Conservation (phyloP, 306 rosid species). For the Chamaecrista fasciculata region DNA sequence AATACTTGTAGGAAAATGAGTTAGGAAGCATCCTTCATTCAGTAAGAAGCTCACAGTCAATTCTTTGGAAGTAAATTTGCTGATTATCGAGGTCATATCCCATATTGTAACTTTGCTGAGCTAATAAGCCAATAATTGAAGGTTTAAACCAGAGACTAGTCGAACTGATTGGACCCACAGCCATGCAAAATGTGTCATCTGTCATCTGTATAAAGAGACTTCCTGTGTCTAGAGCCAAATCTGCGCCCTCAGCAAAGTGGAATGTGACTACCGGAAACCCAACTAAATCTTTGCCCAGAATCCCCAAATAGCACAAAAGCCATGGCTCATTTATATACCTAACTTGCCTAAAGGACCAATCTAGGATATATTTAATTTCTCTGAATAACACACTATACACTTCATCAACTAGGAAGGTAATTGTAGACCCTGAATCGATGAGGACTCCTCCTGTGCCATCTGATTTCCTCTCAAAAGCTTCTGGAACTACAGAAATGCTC, state of each 20-base stretch:
- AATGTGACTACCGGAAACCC: slow-evolving; percentile 45
- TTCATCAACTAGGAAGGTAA: slow-evolving; percentile 24
- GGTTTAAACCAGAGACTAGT: not conserved
- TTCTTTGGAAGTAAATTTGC: slow-evolving; percentile 36
- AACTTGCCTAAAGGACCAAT: not conserved
- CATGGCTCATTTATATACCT: not conserved
- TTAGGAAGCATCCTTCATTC: slow-evolving; percentile 4
- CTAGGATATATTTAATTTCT: slow-evolving; percentile 26
- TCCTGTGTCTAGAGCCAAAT: slow-evolving; percentile 31
- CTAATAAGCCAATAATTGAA: slow-evolving; percentile 38
- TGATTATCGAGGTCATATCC: slow-evolving; percentile 33
- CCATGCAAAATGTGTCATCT: slow-evolving; percentile 26
- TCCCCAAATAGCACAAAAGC: slow-evolving; percentile 34
- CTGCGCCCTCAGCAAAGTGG: slow-evolving; percentile 39
- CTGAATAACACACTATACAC: slow-evolving; percentile 4
- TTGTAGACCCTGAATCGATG: slow-evolving; percentile 36
- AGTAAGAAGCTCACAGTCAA: slow-evolving; percentile 43
- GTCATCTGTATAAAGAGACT: slow-evolving; percentile 27
- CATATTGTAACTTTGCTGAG: slow-evolving; percentile 46
- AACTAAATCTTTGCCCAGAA: slow-evolving; percentile 19
- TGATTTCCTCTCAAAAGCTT: slow-evolving; percentile 22
- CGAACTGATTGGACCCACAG: not conserved
- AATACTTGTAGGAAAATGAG: too few relatives aligned
- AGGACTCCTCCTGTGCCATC: slow-evolving; percentile 44
- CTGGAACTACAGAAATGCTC: slow-evolving; percentile 26